Percentiles rank a stretch among this genome's conserved stretches.
These are phyloP conservation scores for Podaxis pistillaris DNA, from an alignment of 768 basidiomycete genomes.

Conservation along the genomic window DNA sequence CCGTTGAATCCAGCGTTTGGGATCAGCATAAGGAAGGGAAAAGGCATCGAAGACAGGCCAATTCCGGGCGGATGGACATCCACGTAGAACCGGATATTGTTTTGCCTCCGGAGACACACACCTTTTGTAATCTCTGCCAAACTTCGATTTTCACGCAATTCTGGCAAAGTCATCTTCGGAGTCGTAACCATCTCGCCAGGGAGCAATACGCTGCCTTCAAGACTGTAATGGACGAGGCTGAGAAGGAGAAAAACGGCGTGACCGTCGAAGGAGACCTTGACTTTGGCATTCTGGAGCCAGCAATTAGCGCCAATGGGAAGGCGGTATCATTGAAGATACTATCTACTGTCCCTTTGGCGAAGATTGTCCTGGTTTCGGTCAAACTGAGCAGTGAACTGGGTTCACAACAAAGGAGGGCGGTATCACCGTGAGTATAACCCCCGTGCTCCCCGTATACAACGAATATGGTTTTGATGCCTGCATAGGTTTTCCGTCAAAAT, in stretches of 20 bases:
- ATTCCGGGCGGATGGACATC: background rate
- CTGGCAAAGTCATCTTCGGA: conserved; percentile 35
- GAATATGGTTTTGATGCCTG: background rate
- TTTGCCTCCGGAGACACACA: conserved; percentile 13
- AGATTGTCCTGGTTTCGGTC: conserved; percentile 21
- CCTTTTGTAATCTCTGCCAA: conserved; percentile 30
- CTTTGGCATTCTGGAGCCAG: conserved; percentile 49
- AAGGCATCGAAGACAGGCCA: conserved; percentile 7
- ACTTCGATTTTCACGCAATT: conserved; percentile 17
- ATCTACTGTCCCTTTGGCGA: conserved; percentile 30
- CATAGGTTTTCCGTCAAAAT: conserved; percentile 25
- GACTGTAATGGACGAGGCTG: conserved; percentile 47
- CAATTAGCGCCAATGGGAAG: conserved; percentile 26
- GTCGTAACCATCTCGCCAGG: conserved; percentile 32
- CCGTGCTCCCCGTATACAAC: background rate
- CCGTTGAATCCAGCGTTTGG: conserved; percentile 1
- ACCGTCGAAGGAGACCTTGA: conserved; percentile 42
- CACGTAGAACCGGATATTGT: conserved; percentile 22
- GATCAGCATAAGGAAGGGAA: background rate
- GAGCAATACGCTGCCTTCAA: conserved; percentile 38
- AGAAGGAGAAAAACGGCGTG: conserved; percentile 54
- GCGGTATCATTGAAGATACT: conserved; percentile 21
- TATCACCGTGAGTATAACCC: conserved; percentile 13
- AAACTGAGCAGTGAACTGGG: conserved; percentile 8
- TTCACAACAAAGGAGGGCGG: background rate